Evolutionary conservation across 768 basidiomycete genomes (phyloP).

Genomic region (Rhodotorula babjevae): DNA sequence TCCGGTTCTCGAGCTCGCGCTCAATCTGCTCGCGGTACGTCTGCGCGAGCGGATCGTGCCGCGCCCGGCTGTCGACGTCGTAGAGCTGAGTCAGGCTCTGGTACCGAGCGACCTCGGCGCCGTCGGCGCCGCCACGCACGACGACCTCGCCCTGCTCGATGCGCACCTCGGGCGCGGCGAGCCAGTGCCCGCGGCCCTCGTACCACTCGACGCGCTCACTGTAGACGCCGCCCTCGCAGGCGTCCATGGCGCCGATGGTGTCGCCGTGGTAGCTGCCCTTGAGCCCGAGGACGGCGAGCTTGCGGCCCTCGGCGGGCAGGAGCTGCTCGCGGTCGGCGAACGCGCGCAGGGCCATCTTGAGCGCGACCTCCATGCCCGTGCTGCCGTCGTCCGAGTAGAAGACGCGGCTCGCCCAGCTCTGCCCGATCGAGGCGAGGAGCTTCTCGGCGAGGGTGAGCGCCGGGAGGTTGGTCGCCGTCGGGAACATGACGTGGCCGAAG

Average conservation of each 20-base stretch:
- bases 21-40: constrained; percentile 57
- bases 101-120: constrained; percentile 6
- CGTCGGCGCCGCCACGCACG: constrained; percentile 6
- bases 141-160: constrained; percentile 57
- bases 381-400: constrained; percentile 95
- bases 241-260: constrained; percentile 96
- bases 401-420: constrained; percentile 82
- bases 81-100: constrained; percentile 55
- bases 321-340: constrained; percentile 45
- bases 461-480: constrained; percentile 76
- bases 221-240: constrained; percentile 77
- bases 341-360: constrained; percentile 85
- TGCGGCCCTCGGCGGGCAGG: constrained; percentile 34
- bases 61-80: constrained; percentile 59
- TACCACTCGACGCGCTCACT: constrained; percentile 86
- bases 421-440: constrained; percentile 66
- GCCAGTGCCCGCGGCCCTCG: constrained; percentile 83
- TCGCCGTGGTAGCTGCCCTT: constrained; percentile 96
- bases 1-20: constrained; percentile 51
- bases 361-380: constrained; percentile 92
- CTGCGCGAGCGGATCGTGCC: constrained; percentile 56
- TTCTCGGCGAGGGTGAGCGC: constrained; percentile 78
- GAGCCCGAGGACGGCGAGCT: constrained; percentile 68
- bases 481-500: constrained; percentile 97
- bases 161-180: constrained; percentile 76